Evolutionary conservation across 2,329 filamentous ascomycete species (phyloP), one percentile per base, ranked within the genome.

Genomic region (Thermoascus crustaceus): DNA sequence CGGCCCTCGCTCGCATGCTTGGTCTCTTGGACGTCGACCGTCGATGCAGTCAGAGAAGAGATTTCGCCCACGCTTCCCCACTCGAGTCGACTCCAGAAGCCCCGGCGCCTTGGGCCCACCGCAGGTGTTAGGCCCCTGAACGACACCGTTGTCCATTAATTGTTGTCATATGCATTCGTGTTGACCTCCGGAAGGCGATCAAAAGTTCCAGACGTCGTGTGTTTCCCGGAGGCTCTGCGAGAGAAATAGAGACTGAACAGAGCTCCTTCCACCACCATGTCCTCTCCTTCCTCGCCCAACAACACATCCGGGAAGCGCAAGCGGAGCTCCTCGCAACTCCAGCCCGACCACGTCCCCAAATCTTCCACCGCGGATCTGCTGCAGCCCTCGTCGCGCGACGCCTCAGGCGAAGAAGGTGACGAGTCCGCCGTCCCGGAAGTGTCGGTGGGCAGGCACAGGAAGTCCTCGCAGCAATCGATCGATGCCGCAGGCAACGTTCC

Each of bases 331-430:
- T 61, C 59, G 19, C 55, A 52, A 40, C 48, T 54, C 42, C 62
- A 67, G 13, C 59, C 69, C 46, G 69, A 60, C 41, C 60, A 65
- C 34, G 60, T 67, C 43, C 66, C 71, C 42, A 63, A 70, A 47
- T 55, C 68, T 42, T 55, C 65, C 48, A 66, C 73, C 39, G 72
- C 76, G 36, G 75, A 81, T 54, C 69, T 78, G 32, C 72, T 80
- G 47, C 76, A 80, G 58, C 73, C 82, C 22, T 86, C 83, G 11
- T 88, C 85, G 22, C 77, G 83, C 55, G 85, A 93, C 66, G 84
- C 83, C 41, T 89, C 85, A 10, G 83, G 73, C 45, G 85, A 94
- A 64, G 85, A 89, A 57, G 80, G 76, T 51, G 80, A 82, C 51
- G 84, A 85, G 47, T 80, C 80, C 10, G 75, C 82, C 34, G 73